Percentiles rank a stretch among this genome's conserved stretches.
Evolutionary conservation across 345 rosid genomes (phyloP).

Genomic region (Odontarrhena argentea): DNA sequence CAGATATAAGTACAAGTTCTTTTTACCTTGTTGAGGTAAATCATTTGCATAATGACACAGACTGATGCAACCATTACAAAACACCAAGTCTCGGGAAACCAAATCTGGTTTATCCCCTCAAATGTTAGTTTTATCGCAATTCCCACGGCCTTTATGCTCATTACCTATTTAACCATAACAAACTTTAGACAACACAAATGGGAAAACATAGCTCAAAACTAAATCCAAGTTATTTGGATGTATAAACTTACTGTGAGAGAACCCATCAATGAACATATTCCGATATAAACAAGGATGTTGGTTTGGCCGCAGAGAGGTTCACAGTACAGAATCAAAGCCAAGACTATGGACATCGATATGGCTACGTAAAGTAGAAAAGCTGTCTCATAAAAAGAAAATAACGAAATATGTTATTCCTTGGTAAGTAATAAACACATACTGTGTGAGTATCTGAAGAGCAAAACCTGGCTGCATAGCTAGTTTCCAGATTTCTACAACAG

Average conservation of each 20-base stretch:
- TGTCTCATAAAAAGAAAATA: slow-evolving; percentile 42
- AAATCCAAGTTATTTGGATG: not conserved
- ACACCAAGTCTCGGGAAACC: slow-evolving; percentile 91
- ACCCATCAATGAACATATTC: slow-evolving; percentile 88
- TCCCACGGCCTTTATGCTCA: slow-evolving; percentile 95
- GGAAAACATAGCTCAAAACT: not conserved
- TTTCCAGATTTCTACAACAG: slow-evolving; percentile 80
- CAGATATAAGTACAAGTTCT: not conserved
- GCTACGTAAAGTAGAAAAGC: slow-evolving; percentile 78
- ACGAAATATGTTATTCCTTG: slow-evolving; percentile 11
- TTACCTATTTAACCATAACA: slow-evolving; percentile 53
- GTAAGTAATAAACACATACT: not conserved
- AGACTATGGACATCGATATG: slow-evolving; percentile 61
- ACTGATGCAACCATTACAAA: slow-evolving; percentile 78
- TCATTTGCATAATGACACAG: slow-evolving; percentile 84
- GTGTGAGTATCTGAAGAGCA: not conserved
- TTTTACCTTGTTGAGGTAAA: slow-evolving; percentile 84
- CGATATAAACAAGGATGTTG: slow-evolving; percentile 77
- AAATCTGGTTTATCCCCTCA: slow-evolving; percentile 77
- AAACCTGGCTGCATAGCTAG: slow-evolving; percentile 85
- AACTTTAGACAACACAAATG: not conserved
- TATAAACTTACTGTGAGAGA: slow-evolving; percentile 62
- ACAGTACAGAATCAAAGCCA: slow-evolving; percentile 79
- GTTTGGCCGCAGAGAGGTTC: slow-evolving; percentile 88
- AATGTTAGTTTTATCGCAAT: slow-evolving; percentile 87